Evolutionary conservation across 108 stramenopile species (phyloP), one percentile per base, ranked within the genome.

Genomic region (Craspedostauros australis): DNA sequence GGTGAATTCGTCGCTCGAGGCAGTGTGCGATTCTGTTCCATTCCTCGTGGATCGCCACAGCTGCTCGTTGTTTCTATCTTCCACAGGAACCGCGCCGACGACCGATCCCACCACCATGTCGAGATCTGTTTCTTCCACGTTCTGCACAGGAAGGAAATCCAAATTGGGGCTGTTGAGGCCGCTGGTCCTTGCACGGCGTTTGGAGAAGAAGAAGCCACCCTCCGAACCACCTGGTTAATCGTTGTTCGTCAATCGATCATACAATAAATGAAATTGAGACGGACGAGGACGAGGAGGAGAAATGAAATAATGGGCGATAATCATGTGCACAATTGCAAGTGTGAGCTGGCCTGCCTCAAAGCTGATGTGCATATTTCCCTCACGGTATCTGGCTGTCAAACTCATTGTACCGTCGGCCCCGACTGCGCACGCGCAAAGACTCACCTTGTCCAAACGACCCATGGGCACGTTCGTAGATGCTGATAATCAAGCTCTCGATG

Each of bases 11-110:
- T 92, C 91, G 34, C 82, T 70, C 3, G 84, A 58, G 4, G 80
- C 75, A 18, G 91, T 88, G 58, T 88, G 91, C 0, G 84, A 86
- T 66, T 92, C 91, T 7, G 91, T 84, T 12, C 91, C 91, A 64
- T 92, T 92, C 26, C 62, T 72, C n/a, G 76, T 70, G 18, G 84
- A 80, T 44, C 91, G 77, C 84, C 83, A 88, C 9, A 92, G 68
- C 30, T 88, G 82, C 39, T 85, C 86, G 37, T 86, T 92, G 33
- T 82, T 82, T n/a, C 78, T 64, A 44, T 91, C 89, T 52, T 91
- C 88, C 39, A 77, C 66, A 6, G 81, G 81, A 37, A 80, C 55
- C 5, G 80, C 65, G 22, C 76, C 79, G 34, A 77, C 60, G 27
- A 76, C 76, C 37, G 71, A 67, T 29, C 76, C 73, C 51, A 76